phyloP scores from a whole-genome alignment of 345 rosid species.

The Passiflora organensis region DNA sequence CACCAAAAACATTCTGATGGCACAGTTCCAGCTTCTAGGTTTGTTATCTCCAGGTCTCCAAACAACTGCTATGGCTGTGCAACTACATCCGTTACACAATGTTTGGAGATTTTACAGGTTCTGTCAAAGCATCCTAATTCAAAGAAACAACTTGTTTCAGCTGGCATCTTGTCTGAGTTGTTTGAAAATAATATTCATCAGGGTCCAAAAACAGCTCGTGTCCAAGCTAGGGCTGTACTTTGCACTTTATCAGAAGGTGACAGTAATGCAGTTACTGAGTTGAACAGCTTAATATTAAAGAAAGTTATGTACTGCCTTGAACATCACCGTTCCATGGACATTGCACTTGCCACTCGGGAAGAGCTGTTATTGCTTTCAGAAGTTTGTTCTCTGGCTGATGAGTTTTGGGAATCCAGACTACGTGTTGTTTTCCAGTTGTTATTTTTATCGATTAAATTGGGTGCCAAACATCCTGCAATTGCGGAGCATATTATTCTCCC shows the following conservation, averaged over 20 bases:
- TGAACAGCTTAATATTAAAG: slow-evolving; percentile 84
- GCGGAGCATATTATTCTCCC: slow-evolving; percentile 98
- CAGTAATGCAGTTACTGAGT: slow-evolving; percentile 69
- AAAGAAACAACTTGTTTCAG: slow-evolving; percentile 84
- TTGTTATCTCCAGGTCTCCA: slow-evolving; percentile 81
- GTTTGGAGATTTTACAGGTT: slow-evolving; percentile 83
- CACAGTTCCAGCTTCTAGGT: slow-evolving; percentile 56
- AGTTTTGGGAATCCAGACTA: slow-evolving; percentile 94
- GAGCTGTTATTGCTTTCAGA: slow-evolving; percentile 92
- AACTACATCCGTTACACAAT: slow-evolving; percentile 83
- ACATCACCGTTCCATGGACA: slow-evolving; percentile 98
- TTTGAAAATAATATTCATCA: slow-evolving; percentile 98
- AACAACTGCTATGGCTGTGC: slow-evolving; percentile 98
- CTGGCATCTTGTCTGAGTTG: slow-evolving; percentile 83
- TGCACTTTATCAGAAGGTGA: slow-evolving; percentile 95
- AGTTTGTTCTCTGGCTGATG: slow-evolving; percentile 92
- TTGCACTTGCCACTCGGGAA: slow-evolving; percentile 86
- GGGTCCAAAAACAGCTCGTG: slow-evolving; percentile 86
- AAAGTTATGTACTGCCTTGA: slow-evolving; percentile 97
- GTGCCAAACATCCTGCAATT: slow-evolving; percentile 97
- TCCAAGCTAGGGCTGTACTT: slow-evolving; percentile 91
- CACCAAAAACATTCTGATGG: slow-evolving; percentile 80
- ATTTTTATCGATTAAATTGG: slow-evolving; percentile 91
- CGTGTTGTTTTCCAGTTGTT: slow-evolving; percentile 90
- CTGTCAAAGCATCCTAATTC: slow-evolving; percentile 73